Evolutionary conservation across 2,329 filamentous ascomycete genomes (phyloP).

Genomic region (Fusarium phyllophilum): DNA sequence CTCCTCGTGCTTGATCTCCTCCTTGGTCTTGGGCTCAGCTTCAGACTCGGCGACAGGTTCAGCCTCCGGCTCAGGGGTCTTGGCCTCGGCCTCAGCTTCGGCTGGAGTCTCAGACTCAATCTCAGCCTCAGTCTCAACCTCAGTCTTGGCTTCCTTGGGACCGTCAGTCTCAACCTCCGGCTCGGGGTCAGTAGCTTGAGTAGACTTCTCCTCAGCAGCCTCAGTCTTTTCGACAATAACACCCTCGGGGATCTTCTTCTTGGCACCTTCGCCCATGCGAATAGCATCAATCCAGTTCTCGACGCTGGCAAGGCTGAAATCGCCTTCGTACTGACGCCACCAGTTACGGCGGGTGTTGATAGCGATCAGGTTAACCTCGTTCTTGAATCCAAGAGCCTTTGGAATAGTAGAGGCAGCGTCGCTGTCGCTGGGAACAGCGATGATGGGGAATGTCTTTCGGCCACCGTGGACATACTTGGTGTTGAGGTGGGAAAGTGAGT

Average conservation of each 20-base stretch:
- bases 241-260: slow-evolving; percentile 76
- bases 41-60: slow-evolving; percentile 35
- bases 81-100: slow-evolving; percentile 24
- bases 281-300: slow-evolving; percentile 93
- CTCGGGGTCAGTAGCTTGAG: slow-evolving; percentile 42
- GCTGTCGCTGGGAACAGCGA: slow-evolving; percentile 70
- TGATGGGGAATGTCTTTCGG: slow-evolving; percentile 84
- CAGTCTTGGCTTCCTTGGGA: slow-evolving; percentile 38
- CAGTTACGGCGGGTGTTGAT: slow-evolving; percentile 87
- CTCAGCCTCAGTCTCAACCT: slow-evolving; percentile 37
- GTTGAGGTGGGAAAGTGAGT: slow-evolving; percentile 76
- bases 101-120: slow-evolving; percentile 22
- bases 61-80: slow-evolving; percentile 35
- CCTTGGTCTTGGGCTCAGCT: slow-evolving; percentile 43
- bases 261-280: slow-evolving; percentile 85
- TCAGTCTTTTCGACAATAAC: slow-evolving; percentile 57
- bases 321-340: slow-evolving; percentile 79
- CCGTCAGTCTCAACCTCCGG: slow-evolving; percentile 40
- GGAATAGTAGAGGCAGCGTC: slow-evolving; percentile 55
- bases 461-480: slow-evolving; percentile 76
- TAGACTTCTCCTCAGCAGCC: slow-evolving; percentile 4
- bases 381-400: slow-evolving; percentile 65
- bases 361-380: slow-evolving; percentile 77
- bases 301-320: slow-evolving; percentile 69
- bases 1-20: slow-evolving; percentile 58